phyloP scores from a whole-genome alignment of 129 eudicot species.

The Arctium lappa region DNA sequence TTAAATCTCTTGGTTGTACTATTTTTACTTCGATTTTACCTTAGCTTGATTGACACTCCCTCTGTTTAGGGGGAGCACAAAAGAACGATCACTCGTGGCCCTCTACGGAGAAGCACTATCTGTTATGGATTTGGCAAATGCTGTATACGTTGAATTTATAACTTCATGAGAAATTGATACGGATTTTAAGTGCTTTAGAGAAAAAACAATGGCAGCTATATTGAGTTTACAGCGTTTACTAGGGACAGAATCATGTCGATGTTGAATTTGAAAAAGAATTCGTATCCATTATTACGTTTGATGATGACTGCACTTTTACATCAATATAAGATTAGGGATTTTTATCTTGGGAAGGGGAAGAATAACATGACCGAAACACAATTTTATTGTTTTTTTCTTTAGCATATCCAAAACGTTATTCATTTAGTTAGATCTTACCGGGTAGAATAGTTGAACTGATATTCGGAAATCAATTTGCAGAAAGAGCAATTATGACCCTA shows the following conservation, averaged over 20 bases:
- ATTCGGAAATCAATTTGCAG: background rate
- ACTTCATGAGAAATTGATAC: background rate
- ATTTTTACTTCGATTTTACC: background rate
- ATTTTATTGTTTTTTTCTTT: background rate
- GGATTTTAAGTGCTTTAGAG: background rate
- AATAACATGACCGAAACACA: background rate
- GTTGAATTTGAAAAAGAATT: background rate
- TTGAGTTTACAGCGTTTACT: background rate
- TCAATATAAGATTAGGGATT: background rate
- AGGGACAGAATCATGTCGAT: background rate
- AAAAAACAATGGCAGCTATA: background rate
- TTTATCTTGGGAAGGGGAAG: background rate
- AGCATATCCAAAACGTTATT: background rate
- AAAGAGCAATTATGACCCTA: background rate
- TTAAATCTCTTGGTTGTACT: background rate
- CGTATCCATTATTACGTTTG: background rate
- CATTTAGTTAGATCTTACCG: background rate
- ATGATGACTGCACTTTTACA: background rate
- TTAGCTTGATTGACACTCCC: background rate
- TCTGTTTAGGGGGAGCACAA: background rate
- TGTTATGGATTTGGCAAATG: background rate
- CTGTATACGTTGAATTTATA: background rate
- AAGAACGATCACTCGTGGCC: too few relatives aligned
- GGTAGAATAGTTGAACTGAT: background rate
- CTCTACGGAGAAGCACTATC: too few relatives aligned